Percentiles rank a stretch among this genome's conserved stretches.
phyloP scores from a whole-genome alignment of 139 green algal species.

The Micractinium conductrix region DNA sequence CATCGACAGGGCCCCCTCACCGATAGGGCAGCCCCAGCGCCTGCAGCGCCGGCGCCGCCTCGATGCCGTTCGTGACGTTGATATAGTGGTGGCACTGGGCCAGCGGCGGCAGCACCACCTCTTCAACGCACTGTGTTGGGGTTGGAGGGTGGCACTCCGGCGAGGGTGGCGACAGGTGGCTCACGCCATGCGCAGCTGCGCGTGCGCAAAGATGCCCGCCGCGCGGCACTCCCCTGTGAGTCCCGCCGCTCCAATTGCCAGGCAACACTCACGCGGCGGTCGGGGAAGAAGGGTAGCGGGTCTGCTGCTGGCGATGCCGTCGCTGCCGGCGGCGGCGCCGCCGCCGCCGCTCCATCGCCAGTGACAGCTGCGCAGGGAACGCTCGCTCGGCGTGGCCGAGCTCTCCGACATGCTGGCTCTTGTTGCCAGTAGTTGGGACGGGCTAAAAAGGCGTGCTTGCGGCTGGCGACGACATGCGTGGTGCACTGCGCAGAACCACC shows the following conservation, averaged over 20 bases:
- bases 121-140: constrained; percentile 17
- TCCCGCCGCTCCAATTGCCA: too few species aligned
- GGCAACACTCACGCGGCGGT: not conserved
- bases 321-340: not conserved
- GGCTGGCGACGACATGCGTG: too few species aligned
- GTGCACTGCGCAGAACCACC: too few species aligned
- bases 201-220: too few species aligned
- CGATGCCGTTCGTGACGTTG: constrained; percentile 78
- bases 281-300: constrained; percentile 27
- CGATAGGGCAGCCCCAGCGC: constrained; percentile 60
- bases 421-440: not conserved
- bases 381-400: too few species aligned
- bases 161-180: too few species aligned
- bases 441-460: too few species aligned
- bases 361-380: too few species aligned
- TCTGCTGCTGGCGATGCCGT: not conserved
- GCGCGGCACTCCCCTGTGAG: too few species aligned
- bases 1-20: not conserved
- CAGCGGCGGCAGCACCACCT: constrained; percentile 24
- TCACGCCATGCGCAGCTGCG: too few species aligned
- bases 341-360: not conserved
- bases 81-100: constrained; percentile 58
- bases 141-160: too few species aligned
- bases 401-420: not conserved
- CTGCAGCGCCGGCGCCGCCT: constrained; percentile 62